Evolutionary conservation across 2,329 filamentous ascomycete genomes (phyloP), one percentile per base, ranked within the genome.

Genomic region (Neonectria ditissima): DNA sequence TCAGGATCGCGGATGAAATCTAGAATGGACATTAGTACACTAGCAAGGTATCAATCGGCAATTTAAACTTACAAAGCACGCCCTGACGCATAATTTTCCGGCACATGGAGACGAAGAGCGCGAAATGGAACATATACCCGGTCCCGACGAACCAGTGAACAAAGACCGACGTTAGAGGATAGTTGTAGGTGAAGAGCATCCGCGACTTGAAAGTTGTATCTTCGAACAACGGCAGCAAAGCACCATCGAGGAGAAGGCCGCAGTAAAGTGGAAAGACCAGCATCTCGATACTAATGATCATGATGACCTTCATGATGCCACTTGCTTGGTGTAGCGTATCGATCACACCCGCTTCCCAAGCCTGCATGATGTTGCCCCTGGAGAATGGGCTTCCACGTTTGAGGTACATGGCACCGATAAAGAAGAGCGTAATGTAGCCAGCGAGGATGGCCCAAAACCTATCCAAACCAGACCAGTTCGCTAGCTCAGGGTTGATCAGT

Each of bases 91-190:
- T 92, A 63, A 98, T 97, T 81, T 97, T 97, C 66, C 96, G 91
- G 79, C 96, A 99, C 94, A 99, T 98, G 60, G 94, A 97, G 18
- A 99, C 96, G 76, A 99, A 99, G 3, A 99, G 86, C 5, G 96
- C 96, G 77, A 99, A 99, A 77, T 99, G 96, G 81, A 99, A 99
- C 97, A 99, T 99, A 79, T 99, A 99, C 67, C 94, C 97, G 4
- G 96, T 99, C 52, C 96, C 96, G 60, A 97, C 91, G 75, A 99
- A 99, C 96, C 96, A 99, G 78, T 99, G 96, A 55, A 98, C 92
- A 77, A 99, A 99, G 14, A 97, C 88, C 14, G 95, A 97, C 1
- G 94, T 97, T 69, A 95, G 86, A 0, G 96, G 96, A 65, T 91
- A 93, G 65, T 89, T 85, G 58, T 88, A 82, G 2, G 93, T 93